Evolutionary conservation across 495 filamentous ascomycete genomes (phyloP).

Genomic region (Xeromyces bisporus): DNA sequence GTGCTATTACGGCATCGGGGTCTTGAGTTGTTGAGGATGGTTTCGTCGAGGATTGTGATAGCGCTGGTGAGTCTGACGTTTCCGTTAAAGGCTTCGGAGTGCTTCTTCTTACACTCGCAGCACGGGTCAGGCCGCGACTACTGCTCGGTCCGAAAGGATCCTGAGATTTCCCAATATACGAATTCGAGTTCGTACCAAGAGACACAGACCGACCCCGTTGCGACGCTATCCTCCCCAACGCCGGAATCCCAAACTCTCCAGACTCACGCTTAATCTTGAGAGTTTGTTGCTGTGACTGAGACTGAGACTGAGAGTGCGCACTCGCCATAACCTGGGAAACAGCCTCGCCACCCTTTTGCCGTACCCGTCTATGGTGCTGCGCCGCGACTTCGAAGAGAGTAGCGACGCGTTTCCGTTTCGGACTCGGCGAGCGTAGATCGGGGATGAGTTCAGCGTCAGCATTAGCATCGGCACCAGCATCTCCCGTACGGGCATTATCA

Average conservation of each 20-base stretch:
- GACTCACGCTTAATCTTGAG: slow-evolving; percentile 25
- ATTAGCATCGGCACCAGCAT: slow-evolving; percentile 12
- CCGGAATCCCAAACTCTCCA: slow-evolving; percentile 20
- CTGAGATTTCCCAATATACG: slow-evolving; percentile 11
- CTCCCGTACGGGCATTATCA: slow-evolving; percentile 3
- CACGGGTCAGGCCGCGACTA: slow-evolving; percentile 6
- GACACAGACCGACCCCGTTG: slow-evolving; percentile 24
- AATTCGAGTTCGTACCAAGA: slow-evolving; percentile 17
- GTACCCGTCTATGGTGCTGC: slow-evolving; percentile 35
- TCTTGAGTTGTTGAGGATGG: slow-evolving; percentile 12
- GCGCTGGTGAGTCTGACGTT: slow-evolving; percentile 6
- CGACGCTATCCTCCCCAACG: slow-evolving; percentile 16
- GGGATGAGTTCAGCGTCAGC: slow-evolving; percentile 29
- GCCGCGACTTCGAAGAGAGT: slow-evolving; percentile 44
- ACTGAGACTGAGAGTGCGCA: slow-evolving; percentile 12
- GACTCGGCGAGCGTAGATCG: slow-evolving; percentile 24
- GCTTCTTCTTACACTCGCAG: slow-evolving; percentile 3
- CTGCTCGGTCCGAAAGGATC: slow-evolving; percentile 10
- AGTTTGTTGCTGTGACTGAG: slow-evolving; percentile 19
- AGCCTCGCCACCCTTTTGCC: slow-evolving; percentile 36
- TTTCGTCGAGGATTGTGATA: no score
- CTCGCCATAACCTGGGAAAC: slow-evolving; percentile 38
- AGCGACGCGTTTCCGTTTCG: slow-evolving; percentile 38
- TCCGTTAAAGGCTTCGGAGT: slow-evolving; percentile 15
- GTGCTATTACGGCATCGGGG: slow-evolving; percentile 20